phyloP scores from a whole-genome alignment of 2,329 filamentous ascomycete species.

The Colletotrichum horii region DNA sequence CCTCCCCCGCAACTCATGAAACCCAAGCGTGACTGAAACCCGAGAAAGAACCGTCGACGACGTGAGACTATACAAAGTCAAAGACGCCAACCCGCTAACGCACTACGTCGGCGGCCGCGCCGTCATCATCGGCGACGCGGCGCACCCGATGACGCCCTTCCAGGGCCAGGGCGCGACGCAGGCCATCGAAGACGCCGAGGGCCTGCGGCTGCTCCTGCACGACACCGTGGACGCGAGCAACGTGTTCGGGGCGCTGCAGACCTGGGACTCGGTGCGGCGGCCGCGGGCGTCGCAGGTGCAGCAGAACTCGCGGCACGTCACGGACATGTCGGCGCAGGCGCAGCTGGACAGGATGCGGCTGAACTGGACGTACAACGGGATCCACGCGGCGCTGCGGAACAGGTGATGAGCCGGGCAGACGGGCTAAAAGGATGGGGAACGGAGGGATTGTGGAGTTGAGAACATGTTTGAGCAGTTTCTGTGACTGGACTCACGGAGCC shows the following conservation, averaged over 20 bases:
- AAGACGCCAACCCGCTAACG: conserved; percentile 42
- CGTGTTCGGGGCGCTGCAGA: not conserved
- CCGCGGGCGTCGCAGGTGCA: conserved; percentile 18
- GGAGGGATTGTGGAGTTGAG: too few relatives aligned
- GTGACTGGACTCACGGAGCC: too few relatives aligned
- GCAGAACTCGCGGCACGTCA: conserved; percentile 9
- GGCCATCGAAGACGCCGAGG: conserved; percentile 18
- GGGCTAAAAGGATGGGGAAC: too few relatives aligned
- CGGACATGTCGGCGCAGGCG: conserved; percentile 8
- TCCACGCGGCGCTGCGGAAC: conserved; percentile 8
- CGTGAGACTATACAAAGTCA: conserved; percentile 5
- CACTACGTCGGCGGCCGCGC: conserved; percentile 33
- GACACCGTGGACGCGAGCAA: not conserved
- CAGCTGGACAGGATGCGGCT: conserved; percentile 14
- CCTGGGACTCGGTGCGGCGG: conserved; percentile 11
- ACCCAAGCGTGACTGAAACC: not conserved
- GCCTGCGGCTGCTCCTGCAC: not conserved
- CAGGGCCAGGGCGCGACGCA: conserved; percentile 15
- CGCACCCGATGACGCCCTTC: conserved; percentile 20
- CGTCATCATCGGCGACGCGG: conserved; percentile 16
- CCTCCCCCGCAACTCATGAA: not conserved
- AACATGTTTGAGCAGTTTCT: too few relatives aligned
- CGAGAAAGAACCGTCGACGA: not conserved
- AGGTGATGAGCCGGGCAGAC: not conserved
- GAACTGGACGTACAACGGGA: conserved; percentile 15